These are phyloP conservation scores for Rhinocladiella similis DNA, from an alignment of 2,329 filamentous ascomycete species.

Conservation along the genomic window DNA sequence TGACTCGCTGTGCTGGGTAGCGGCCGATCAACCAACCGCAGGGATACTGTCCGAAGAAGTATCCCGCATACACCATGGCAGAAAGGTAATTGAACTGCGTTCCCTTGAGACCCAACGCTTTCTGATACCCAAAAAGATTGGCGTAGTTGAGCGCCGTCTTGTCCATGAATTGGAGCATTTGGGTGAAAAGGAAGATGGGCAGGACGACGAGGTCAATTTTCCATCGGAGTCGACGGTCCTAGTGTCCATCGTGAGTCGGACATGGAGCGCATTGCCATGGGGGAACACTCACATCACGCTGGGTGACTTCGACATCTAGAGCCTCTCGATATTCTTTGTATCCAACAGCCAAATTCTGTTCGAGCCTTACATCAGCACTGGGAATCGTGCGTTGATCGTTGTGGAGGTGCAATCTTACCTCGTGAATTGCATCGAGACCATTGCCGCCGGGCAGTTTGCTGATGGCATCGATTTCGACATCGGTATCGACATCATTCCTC, in stretches of 20 bases:
- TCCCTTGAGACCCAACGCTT: slow-evolving; percentile 1
- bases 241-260: neutral
- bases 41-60: slow-evolving; percentile 39
- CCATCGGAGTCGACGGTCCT: slow-evolving; percentile 1
- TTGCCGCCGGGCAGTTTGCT: neutral
- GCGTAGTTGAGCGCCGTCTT: slow-evolving; percentile 37
- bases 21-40: slow-evolving; percentile 44
- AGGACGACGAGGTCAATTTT: slow-evolving; percentile 12
- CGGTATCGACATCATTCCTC: neutral
- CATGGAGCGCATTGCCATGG: neutral
- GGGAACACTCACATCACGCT: neutral
- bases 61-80: slow-evolving; percentile 41
- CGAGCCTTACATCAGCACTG: neutral
- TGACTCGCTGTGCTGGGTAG: slow-evolving; percentile 40
- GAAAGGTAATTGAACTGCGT: slow-evolving; percentile 5
- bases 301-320: slow-evolving; percentile 3
- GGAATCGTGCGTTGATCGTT: neutral
- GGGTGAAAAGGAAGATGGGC: slow-evolving; percentile 46
- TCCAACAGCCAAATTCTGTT: neutral
- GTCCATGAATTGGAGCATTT: slow-evolving; percentile 53
- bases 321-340: slow-evolving; percentile 6
- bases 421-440: neutral
- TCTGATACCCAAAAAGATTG: slow-evolving; percentile 45
- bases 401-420: neutral
- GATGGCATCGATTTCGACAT: neutral